Evolutionary conservation across 495 filamentous ascomycete genomes (phyloP).

Genomic region (Monascus purpureus): DNA sequence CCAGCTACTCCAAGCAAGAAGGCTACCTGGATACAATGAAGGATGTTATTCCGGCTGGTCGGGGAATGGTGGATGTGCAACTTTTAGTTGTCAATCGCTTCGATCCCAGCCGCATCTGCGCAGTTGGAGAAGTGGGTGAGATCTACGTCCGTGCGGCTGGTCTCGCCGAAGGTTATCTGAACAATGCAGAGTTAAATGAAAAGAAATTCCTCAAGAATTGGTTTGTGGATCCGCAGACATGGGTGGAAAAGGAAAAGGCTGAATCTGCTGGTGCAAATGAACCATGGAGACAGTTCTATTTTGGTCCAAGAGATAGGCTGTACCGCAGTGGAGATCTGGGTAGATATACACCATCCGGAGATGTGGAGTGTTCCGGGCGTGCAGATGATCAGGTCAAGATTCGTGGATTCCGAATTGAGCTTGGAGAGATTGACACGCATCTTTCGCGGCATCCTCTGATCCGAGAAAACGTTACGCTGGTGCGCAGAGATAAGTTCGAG

Average conservation of each 20-base stretch:
- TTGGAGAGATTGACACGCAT: slow-evolving; percentile 85
- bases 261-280: slow-evolving; percentile 17
- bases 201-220: slow-evolving; percentile 81
- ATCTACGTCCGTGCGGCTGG: slow-evolving; percentile 82
- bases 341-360: slow-evolving; percentile 56
- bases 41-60: slow-evolving; percentile 75
- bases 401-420: slow-evolving; percentile 87
- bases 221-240: slow-evolving; percentile 66
- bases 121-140: slow-evolving; percentile 72
- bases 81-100: slow-evolving; percentile 78
- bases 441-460: slow-evolving; percentile 66
- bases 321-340: slow-evolving; percentile 80
- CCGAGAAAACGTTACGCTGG: slow-evolving; percentile 75
- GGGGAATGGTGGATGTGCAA: slow-evolving; percentile 88
- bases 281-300: slow-evolving; percentile 67
- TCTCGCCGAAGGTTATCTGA: slow-evolving; percentile 78
- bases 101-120: slow-evolving; percentile 57
- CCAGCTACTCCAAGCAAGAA: slow-evolving; percentile 50
- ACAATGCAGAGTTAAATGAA: slow-evolving; percentile 51
- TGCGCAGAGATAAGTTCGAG: slow-evolving; percentile 78
- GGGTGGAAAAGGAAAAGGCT: slow-evolving; percentile 51
- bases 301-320: slow-evolving; percentile 73
- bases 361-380: slow-evolving; percentile 62
- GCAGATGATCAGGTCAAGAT: slow-evolving; percentile 92
- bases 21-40: slow-evolving; percentile 54